These are phyloP conservation scores for Smallanthus sonchifolius DNA, from an alignment of 129 eudicot genomes.

Conservation along the genomic window DNA sequence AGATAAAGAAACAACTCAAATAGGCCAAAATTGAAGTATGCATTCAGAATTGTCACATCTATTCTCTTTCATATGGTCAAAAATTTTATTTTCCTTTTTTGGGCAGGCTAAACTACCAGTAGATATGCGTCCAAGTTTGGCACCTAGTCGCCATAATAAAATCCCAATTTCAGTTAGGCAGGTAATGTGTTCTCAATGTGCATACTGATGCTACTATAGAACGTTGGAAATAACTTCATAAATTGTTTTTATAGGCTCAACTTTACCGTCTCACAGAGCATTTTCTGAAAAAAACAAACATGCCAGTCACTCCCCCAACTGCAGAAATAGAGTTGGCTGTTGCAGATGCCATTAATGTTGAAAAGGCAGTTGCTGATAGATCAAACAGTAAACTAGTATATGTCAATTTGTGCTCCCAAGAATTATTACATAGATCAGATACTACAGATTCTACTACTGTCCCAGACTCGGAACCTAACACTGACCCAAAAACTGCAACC, in stretches of 20 bases:
- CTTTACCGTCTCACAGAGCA: conserved; percentile 88
- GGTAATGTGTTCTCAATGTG: conserved; percentile 42
- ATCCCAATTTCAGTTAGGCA: conserved; percentile 71
- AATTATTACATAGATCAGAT: conserved; percentile 51
- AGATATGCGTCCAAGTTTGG: conserved; percentile 81
- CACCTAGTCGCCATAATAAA: conserved; percentile 76
- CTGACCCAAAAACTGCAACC: conserved; percentile 26
- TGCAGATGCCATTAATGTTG: conserved; percentile 86
- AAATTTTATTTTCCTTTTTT: conserved; percentile 4
- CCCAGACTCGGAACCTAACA: conserved; percentile 33
- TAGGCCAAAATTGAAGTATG: background rate
- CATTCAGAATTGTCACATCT: background rate
- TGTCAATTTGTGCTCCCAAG: conserved; percentile 80
- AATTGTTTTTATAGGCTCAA: conserved; percentile 55
- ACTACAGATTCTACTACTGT: conserved; percentile 12
- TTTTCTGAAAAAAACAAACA: conserved; percentile 69
- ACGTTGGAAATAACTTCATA: background rate
- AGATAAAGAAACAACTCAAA: background rate
- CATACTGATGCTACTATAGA: background rate
- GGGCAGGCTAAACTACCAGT: conserved; percentile 82
- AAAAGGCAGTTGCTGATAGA: conserved; percentile 70
- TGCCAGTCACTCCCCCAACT: conserved; percentile 51
- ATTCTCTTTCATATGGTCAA: background rate
- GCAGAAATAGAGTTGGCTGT: conserved; percentile 90
- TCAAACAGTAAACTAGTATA: conserved; percentile 87